A percentile compares a stretch with the other conserved stretches of the same genome.
These are phyloP conservation scores for Aspergillus saccharolyticus DNA, from an alignment of 495 filamentous ascomycete species.

Conservation along the genomic window DNA sequence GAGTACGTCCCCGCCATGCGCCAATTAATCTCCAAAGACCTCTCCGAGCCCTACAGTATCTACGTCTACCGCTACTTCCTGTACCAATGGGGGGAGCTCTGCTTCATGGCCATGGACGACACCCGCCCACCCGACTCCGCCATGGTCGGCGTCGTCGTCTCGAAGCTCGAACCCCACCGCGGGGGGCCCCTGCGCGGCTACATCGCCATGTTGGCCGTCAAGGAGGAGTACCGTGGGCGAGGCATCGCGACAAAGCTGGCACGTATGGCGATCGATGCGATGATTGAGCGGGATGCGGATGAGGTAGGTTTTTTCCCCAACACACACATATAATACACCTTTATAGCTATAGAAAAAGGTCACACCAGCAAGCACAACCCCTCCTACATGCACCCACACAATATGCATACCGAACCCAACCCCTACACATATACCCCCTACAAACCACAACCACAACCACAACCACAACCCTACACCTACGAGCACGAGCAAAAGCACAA, in stretches of 20 bases:
- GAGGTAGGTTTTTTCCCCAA: constrained; percentile 51
- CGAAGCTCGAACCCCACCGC: constrained; percentile 85
- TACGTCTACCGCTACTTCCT: constrained; percentile 99
- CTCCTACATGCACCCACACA: too few relatives aligned
- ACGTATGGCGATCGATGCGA: constrained; percentile 84
- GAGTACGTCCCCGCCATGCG: constrained; percentile 83
- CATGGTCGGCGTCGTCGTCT: constrained; percentile 88
- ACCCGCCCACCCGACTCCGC: constrained; percentile 17
- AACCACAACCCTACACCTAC: not conserved
- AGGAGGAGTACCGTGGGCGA: constrained; percentile 67
- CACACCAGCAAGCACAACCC: too few relatives aligned
- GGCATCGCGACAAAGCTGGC: constrained; percentile 93
- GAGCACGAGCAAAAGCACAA: not conserved
- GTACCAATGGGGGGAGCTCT: constrained; percentile 95
- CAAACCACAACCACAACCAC: not conserved
- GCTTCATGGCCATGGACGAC: constrained; percentile 78
- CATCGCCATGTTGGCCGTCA: constrained; percentile 95
- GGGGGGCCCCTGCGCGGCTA: constrained; percentile 83
- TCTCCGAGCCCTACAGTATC: constrained; percentile 98
- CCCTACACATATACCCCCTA: not conserved
- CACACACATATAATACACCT: too few relatives aligned
- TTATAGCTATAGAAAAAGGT: too few relatives aligned
- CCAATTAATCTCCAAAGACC: constrained; percentile 89
- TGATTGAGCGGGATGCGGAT: constrained; percentile 78
- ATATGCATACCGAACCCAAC: constrained; percentile 9